Evolutionary conservation across 2,329 filamentous ascomycete genomes (phyloP), one percentile per base, ranked within the genome.

Genomic region (Ceratocystis alfenasii): DNA sequence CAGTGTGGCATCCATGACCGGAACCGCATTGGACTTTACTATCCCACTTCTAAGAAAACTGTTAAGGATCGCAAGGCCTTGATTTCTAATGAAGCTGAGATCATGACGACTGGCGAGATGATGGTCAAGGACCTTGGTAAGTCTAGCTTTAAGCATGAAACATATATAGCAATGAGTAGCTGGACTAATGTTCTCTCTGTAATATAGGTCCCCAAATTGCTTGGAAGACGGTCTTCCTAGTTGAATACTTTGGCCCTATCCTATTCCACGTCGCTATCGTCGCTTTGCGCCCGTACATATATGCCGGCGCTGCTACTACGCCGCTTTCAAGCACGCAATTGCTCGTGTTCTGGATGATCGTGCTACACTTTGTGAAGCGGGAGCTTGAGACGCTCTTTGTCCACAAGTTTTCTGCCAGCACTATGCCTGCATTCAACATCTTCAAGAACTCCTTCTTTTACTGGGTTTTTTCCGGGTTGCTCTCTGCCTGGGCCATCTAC

Each of bases 391-490:
- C 94, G 0, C 74, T 96, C 69, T 96, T 94, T 74, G 83, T 99
- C 69, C 94, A 99, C 81, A 90, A 90, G 74, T 99, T 99, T 81
- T 93, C 90, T 66, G 85, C 88, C 69, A 90, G 88, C 72, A 99
- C 94, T 62, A 99, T 99, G 94, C 94, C 94, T 20, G 82, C 83
- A 67, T 78, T 77, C 73, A 95, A 96, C 80, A 90, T 99, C 74
- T 87, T 96, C 83, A 94, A 93, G 78, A 99, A 99, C 82, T 90
- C 87, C 70, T 84, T 83, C 70, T 93, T 96, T 80, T 99, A 99
- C 83, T 99, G 94, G 94, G 72, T 87, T 44, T 76, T 93, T 65
- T 87, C 88, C 3, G 94, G 94, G 62, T 73, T 91, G 30, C 83
- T 94, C 72, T 85, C 93, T 72, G 90, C 90, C 57, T 88, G 87